Evolutionary conservation across 2,329 filamentous ascomycete genomes (phyloP).

Genomic region (Huntiella savannae): DNA sequence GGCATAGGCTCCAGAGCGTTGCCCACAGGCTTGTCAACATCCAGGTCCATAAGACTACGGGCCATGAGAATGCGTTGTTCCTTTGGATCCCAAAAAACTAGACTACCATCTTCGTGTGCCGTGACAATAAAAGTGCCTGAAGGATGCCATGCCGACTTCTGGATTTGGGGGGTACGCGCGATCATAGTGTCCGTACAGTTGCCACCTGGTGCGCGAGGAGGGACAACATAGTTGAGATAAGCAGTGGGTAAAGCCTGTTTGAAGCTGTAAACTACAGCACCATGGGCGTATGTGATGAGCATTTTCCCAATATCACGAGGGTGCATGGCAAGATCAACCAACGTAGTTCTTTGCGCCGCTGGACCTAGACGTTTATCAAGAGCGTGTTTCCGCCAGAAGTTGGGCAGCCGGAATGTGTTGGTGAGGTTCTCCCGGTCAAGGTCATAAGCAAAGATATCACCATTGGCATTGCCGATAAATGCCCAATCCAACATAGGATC

Average conservation of each 20-base stretch:
- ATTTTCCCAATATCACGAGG: slow-evolving; percentile 83
- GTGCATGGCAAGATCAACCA: slow-evolving; percentile 70
- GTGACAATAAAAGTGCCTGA: slow-evolving; percentile 79
- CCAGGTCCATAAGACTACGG: slow-evolving; percentile 54
- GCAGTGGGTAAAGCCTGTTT: slow-evolving; percentile 67
- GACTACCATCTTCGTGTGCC: slow-evolving; percentile 72
- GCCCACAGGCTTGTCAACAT: slow-evolving; percentile 48
- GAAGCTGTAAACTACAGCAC: slow-evolving; percentile 81
- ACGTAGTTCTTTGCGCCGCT: slow-evolving; percentile 19
- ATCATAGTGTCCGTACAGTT: slow-evolving; percentile 39
- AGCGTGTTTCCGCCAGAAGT: slow-evolving; percentile 64
- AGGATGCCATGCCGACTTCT: slow-evolving; percentile 82
- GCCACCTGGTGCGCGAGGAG: slow-evolving; percentile 67
- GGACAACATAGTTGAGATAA: slow-evolving; percentile 69
- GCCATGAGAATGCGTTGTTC: slow-evolving; percentile 73
- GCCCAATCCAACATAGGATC: slow-evolving; percentile 91
- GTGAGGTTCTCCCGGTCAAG: slow-evolving; percentile 57
- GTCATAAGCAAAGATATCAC: slow-evolving; percentile 84
- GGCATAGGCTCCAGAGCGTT: slow-evolving; percentile 33
- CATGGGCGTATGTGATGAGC: slow-evolving; percentile 75
- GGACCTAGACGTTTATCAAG: slow-evolving; percentile 35
- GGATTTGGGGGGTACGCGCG: slow-evolving; percentile 49
- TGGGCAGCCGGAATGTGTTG: slow-evolving; percentile 61
- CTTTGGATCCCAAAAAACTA: slow-evolving; percentile 88
- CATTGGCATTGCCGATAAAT: slow-evolving; percentile 63